Evolutionary conservation across 768 basidiomycete species (phyloP), one percentile per base, ranked within the genome.

Genomic region (Amyloporia xantha): DNA sequence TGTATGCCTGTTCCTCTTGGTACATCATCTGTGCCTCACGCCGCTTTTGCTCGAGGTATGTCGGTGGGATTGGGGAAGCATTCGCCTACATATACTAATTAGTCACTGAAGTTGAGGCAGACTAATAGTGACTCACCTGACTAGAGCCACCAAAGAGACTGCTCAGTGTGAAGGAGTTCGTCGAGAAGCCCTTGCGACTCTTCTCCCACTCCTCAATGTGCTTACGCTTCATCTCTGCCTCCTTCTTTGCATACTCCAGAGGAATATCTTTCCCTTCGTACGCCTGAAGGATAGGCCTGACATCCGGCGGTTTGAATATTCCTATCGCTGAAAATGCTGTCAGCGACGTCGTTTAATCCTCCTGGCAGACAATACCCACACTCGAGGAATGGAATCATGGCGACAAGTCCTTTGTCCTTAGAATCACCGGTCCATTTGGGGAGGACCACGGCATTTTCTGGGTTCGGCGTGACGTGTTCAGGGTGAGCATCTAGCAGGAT

Each of bases 351-450:
- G n/a, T n/a, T n/a, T n/a, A n/a, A n/a, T n/a, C n/a, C n/a, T n/a
- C n/a, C n/a, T n/a, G n/a, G 4, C 10, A 15, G n/a, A 33, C 2
- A 20, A 26, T 7, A 69, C 75, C 47, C 59, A 74, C 92, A 92
- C 72, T 98, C 96, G 3, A 99, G 76, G 82, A 98, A 97, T 1
- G 95, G 95, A 55, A 99, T 93, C 75, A 97, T 77, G n/a, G 83
- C 84, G 17, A 97, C 65, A 35, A 98, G 79, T 0, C 88, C 91
- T 54, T 72, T 79, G 63, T 84, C 82, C 65, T 84, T 68, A 0
- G 81, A 70, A 45, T 84, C 79, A 2, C 94, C 95, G 1, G 79
- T 79, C 96, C 96, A 99, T 55, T 83, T 82, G 15, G 84, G 81
- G 28, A 98, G 59, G 41, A 91, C 68, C 49, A 97, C 75, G 0